phyloP scores from a whole-genome alignment of 2,329 filamentous ascomycete genomes.

The Phaeoacremonium minimum region DNA sequence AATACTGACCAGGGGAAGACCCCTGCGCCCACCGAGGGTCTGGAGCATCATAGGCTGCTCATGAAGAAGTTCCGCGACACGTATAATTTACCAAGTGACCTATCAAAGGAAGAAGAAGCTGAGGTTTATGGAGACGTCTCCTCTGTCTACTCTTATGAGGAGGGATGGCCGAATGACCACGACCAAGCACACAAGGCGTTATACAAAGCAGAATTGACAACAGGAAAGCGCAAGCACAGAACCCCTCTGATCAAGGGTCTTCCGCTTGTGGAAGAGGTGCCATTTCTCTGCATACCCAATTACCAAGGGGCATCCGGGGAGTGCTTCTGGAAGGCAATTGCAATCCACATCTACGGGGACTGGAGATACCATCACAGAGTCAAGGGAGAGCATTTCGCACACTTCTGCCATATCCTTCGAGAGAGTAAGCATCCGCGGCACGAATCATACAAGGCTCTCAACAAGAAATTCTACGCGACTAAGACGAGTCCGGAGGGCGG shows the following conservation, averaged over 20 bases:
- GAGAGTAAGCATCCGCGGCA: slow-evolving; percentile 18
- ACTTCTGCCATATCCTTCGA: slow-evolving; percentile 18
- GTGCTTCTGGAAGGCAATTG: slow-evolving; percentile 26
- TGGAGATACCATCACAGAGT: slow-evolving; percentile 18
- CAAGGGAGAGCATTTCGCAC: slow-evolving; percentile 26
- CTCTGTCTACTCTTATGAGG: too few species aligned
- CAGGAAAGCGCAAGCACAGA: slow-evolving; percentile 1
- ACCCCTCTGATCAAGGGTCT: slow-evolving; percentile 17
- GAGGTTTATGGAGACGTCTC: not conserved
- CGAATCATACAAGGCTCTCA: slow-evolving; percentile 17
- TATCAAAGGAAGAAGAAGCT: not conserved
- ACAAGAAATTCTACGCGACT: slow-evolving; percentile 14
- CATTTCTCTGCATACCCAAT: slow-evolving; percentile 20
- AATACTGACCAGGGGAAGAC: not conserved
- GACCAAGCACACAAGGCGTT: too few species aligned
- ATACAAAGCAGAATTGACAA: too few species aligned
- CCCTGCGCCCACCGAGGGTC: too few species aligned
- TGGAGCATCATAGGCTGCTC: too few species aligned
- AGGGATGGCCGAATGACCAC: too few species aligned
- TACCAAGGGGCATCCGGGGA: slow-evolving; percentile 10
- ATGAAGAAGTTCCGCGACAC: too few species aligned
- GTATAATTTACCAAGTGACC: too few species aligned
- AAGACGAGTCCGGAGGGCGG: not conserved
- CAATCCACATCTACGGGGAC: slow-evolving; percentile 20
- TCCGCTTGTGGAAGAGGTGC: slow-evolving; percentile 25